These are phyloP conservation scores for Populus alba DNA, from an alignment of 345 rosid species.

Conservation along the genomic window DNA sequence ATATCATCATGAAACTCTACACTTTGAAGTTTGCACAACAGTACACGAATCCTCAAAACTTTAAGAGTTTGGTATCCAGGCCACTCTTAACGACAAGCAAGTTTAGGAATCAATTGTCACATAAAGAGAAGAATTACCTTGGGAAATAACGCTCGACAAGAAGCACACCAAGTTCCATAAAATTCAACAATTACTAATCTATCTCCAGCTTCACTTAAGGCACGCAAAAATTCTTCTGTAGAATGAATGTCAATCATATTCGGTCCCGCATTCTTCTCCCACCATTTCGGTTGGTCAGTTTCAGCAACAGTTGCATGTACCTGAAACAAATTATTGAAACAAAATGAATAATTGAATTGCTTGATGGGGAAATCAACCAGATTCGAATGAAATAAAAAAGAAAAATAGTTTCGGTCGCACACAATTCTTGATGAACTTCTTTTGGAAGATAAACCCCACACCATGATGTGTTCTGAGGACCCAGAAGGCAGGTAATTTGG, in stretches of 20 bases:
- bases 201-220: conserved; percentile 71
- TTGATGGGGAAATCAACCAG: not conserved
- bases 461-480: not conserved
- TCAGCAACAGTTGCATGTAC: conserved; percentile 60
- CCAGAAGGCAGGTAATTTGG: not conserved
- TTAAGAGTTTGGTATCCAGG: not conserved
- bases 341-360: not conserved
- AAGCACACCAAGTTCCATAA: conserved; percentile 98
- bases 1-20: not conserved
- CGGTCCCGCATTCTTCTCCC: conserved; percentile 86
- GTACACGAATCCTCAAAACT: not conserved
- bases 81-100: not conserved
- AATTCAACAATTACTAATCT: conserved; percentile 88
- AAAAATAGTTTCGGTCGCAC: too few species aligned
- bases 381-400: not conserved
- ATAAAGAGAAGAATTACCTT: conserved; percentile 41
- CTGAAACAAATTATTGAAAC: conserved; percentile 37
- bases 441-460: too few species aligned
- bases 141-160: conserved; percentile 84
- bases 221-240: conserved; percentile 70
- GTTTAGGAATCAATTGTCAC: not conserved
- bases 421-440: too few species aligned
- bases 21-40: not conserved
- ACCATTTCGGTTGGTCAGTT: conserved; percentile 85
- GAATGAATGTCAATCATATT: conserved; percentile 92